A percentile compares a stretch with the other conserved stretches of the same genome.
Conservation (phyloP, 2,329 filamentous ascomycete species). For the Macroventuria anomochaeta region DNA sequence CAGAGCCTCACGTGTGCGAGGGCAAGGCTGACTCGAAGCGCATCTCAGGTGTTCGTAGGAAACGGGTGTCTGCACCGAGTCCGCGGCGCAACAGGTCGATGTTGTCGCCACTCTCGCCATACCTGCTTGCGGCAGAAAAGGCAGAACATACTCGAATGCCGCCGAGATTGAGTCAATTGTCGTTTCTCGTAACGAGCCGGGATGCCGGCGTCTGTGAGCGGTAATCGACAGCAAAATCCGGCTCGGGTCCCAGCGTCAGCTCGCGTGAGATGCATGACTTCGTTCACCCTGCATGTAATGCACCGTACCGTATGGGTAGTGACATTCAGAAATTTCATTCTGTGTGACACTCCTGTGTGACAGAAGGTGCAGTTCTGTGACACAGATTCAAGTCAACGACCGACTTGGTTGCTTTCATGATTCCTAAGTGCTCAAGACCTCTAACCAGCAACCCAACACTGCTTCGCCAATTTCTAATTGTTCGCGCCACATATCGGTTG, state of each 20-base stretch:
- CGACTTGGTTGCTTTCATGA: no score
- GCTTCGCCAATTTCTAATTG: no score
- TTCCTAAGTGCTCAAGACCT: no score
- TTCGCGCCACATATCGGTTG: no score
- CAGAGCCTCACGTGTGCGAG: slow-evolving; percentile 14
- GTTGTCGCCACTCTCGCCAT: background rate
- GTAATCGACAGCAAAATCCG: background rate
- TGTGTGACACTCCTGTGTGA: background rate
- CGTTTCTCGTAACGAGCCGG: background rate
- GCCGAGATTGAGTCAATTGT: background rate
- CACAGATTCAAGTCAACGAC: no score
- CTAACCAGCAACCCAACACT: no score
- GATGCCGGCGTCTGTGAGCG: background rate
- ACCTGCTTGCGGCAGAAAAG: background rate
- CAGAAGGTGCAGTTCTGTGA: no score
- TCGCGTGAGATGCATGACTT: background rate
- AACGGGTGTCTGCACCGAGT: background rate
- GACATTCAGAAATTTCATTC: no score
- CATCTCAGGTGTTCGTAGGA: background rate
- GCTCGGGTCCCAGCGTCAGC: background rate
- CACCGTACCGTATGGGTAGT: background rate
- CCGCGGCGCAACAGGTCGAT: background rate
- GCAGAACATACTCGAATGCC: background rate
- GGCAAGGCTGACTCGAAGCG: slow-evolving; percentile 5
- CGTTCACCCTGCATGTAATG: background rate